Percentiles rank a stretch among this genome's conserved stretches.
phyloP scores from a whole-genome alignment of 306 rosid genomes.

The Malus sylvestris region DNA sequence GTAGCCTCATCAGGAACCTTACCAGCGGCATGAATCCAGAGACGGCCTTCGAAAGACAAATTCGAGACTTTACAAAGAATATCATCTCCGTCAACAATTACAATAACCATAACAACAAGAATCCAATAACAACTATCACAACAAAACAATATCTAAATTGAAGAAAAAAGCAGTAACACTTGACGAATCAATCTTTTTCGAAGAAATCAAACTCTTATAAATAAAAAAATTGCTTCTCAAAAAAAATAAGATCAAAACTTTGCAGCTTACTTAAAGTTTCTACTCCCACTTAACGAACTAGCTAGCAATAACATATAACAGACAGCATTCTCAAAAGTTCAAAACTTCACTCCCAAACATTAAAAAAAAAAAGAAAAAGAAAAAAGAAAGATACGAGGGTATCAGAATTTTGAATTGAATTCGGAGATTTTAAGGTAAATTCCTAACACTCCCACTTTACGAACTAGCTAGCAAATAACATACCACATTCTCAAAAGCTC shows the following conservation, averaged over 20 bases:
- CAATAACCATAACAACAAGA: neutral
- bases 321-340: neutral
- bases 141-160: neutral
- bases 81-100: neutral
- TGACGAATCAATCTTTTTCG: neutral
- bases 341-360: neutral
- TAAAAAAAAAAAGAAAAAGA: neutral
- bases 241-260: neutral
- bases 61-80: conserved; percentile 2
- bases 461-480: neutral
- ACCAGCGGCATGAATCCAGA: conserved; percentile 97
- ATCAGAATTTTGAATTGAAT: neutral
- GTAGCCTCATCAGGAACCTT: conserved; percentile 89
- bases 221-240: neutral
- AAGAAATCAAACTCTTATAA: neutral
- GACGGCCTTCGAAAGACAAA: conserved; percentile 56
- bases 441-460: neutral
- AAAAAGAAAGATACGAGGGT: neutral
- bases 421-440: neutral
- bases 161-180: neutral
- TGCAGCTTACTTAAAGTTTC: neutral
- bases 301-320: neutral
- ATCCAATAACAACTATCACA: neutral
- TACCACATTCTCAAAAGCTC: neutral
- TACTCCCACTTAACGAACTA: neutral